Evolutionary conservation across 1,284 basidiomycete genomes (phyloP), one percentile per base, ranked within the genome.

Genomic region (Ceratobasidium theobromae): DNA sequence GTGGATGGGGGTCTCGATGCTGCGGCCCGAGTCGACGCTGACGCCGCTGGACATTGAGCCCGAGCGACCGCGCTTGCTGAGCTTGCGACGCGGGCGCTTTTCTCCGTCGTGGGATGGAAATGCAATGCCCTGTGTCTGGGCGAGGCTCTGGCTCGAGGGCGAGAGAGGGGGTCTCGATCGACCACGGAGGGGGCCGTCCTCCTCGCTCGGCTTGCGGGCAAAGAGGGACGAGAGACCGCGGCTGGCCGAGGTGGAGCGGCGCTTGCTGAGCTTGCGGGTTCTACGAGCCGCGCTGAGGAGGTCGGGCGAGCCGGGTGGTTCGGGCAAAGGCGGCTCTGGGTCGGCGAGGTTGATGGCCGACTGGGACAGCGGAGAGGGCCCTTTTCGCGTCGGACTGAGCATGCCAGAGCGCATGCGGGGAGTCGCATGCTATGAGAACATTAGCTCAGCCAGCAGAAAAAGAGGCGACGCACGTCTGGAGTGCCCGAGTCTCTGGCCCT

Each of bases 341-440:
- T 65, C 60, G 35, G 60, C 27, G 27, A 65, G 60, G 49, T 65
- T 65, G 48, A 53, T 65, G 12, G 60, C 60, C 23, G 60, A 65
- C 23, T 65, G 60, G 27, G 49, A 65, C 6, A 65, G 51, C n/a
- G 60, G 60, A 8, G 60, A 65, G 3, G 60, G 60, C 35, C 60
- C 60, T 30, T 65, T 65, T 41, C 40, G 35, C 27, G 60, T 25
- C n/a, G 60, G 49, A 40, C 49, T 65, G 4, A 52, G 25, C 49
- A 52, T 28, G 12, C 60, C 30, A 14, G 60, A 46, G n/a, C 60
- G 60, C 33, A 51, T 40, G 23, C 43, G 21, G 3, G 60, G 60
- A 14, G 60, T 53, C 4, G 45, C 33, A 14, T 27, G 30, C 58
- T 62, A 30, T 38, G 6, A 46, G 6, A 3, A 43, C 14, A 53